A percentile compares a stretch with the other conserved stretches of the same genome.
Evolutionary conservation across 2,329 filamentous ascomycete species (phyloP).

Genomic region (Aspergillus caelatus): DNA sequence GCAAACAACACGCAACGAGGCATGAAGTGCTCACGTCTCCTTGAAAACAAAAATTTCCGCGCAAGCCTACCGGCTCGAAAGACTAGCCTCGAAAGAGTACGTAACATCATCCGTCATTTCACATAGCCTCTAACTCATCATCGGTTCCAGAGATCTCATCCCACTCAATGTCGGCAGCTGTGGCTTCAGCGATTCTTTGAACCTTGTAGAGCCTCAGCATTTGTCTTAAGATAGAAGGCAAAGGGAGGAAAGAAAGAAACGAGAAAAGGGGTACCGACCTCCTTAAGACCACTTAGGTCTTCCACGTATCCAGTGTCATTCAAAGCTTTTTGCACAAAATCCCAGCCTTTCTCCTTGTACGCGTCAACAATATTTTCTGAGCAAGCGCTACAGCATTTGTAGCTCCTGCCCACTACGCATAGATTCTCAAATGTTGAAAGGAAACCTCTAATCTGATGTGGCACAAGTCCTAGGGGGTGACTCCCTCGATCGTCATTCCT

Average conservation of each 20-base stretch:
- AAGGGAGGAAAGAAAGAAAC: not conserved
- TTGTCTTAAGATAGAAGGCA: not conserved
- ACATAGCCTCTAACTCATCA: conserved; percentile 36
- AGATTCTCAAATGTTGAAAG: conserved; percentile 63
- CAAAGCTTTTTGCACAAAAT: conserved; percentile 61
- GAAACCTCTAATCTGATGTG: conserved; percentile 67
- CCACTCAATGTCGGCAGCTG: conserved; percentile 48
- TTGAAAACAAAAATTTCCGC: conserved; percentile 4
- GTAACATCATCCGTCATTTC: not conserved
- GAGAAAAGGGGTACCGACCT: conserved; percentile 40
- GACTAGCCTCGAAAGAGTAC: not conserved
- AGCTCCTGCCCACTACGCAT: conserved; percentile 59
- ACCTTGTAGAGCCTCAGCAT: conserved; percentile 39
- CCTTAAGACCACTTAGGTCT: conserved; percentile 63
- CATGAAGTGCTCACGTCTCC: conserved; percentile 47
- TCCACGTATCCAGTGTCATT: conserved; percentile 66
- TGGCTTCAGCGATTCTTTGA: conserved; percentile 49
- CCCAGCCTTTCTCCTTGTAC: conserved; percentile 61
- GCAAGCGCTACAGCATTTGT: conserved; percentile 66
- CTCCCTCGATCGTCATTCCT: conserved; percentile 37
- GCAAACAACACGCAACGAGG: conserved; percentile 58
- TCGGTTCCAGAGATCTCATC: conserved; percentile 41
- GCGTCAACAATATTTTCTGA: conserved; percentile 56
- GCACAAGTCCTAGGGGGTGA: conserved; percentile 57
- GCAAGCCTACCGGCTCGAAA: not conserved